Base-by-base conservation (phyloP, 345 rosid genomes). In the Eucalyptus marginata region DNA sequence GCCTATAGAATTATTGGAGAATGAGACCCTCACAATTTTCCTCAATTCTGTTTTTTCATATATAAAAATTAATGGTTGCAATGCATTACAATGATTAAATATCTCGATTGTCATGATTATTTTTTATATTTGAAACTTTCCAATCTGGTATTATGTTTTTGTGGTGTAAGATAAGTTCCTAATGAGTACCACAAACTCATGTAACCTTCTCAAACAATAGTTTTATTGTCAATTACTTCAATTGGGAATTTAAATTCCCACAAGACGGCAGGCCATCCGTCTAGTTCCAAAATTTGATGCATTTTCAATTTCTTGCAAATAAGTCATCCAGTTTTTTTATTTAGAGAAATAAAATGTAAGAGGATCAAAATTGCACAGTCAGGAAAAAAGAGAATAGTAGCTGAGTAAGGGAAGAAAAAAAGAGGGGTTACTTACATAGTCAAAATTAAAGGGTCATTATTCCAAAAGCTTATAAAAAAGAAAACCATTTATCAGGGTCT, bases 221-320 rank as follows among this genome's bases (percentile, higher is more conserved):
- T 64, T 5, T 3, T 0, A 1, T 16, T 9, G 7, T 13, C 1
- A 7, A 6, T 64, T 16, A 2, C 17, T 64, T 64, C 10, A n/a
- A 29, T 64, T 64, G 1, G 4, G 4, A n/a, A 64, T 64, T 64
- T 64, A 64, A 13, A 64, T 64, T 29, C 4, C 1, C 36, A 64
- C 0, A 10, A 59, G 68, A 59, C 1, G 1, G 13, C 3, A 2
- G 13, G 8, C 16, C 7, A 29, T 64, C 5, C 17, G 0, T 6
- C 7, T n/a, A 1, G 1, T 64, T 64, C 36, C 2, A 29, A 62
- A 62, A 62, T 64, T 29, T 2, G 33, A 62, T 5, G 33, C 0
- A 7, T 9, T 62, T 13, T 2, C 8, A 3, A n/a, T 64, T 64
- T n/a, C 10, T 64, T 14, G 10, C 44, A 43, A 43, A 43, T 43